Evolutionary conservation across 163 green algal species (phyloP), one percentile per base, ranked within the genome.

Genomic region (Trebouxiophyceae sp.): DNA sequence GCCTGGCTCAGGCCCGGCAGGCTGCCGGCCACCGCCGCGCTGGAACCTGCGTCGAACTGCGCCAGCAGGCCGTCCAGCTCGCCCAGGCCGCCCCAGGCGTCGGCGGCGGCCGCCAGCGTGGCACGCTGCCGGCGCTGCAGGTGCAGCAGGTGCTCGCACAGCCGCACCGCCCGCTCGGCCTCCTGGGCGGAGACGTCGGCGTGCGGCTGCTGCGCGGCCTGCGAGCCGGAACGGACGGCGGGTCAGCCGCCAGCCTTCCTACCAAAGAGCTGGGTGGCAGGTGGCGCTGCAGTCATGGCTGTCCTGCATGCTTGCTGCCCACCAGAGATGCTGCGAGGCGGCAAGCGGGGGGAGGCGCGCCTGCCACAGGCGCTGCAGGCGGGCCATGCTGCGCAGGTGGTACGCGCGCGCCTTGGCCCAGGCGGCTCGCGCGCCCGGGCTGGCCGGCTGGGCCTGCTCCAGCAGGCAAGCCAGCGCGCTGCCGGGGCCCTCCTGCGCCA

Each of bases 291-390:
- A n/a, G n/a, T n/a, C n/a, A n/a, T n/a, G n/a, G n/a, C n/a, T n/a
- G n/a, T n/a, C n/a, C n/a, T n/a, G n/a, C n/a, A n/a, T n/a, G n/a
- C n/a, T n/a, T n/a, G n/a, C n/a, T n/a, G n/a, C n/a, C n/a, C n/a
- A n/a, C n/a, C n/a, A n/a, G n/a, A n/a, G n/a, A n/a, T n/a, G n/a
- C n/a, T n/a, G n/a, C n/a, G n/a, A n/a, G n/a, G 39, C 39, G 12
- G 12, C 12, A 16, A 50, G 39, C 39, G 12, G 12, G 39, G 39
- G 39, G 19, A 16, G 39, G 39, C 29, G 27, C 26, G 69, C 78
- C 68, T 81, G 68, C 77, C 80, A 82, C 57, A 97, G 73, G 46
- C 81, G 79, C 78, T 96, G 88, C 71, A 96, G 27, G 16, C 84
- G 80, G 8, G 85, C 89, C 23, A 97, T 79, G 59, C 69, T 81